phyloP scores from a whole-genome alignment of 2,329 filamentous ascomycete genomes.

The Phialophora verrucosa region DNA sequence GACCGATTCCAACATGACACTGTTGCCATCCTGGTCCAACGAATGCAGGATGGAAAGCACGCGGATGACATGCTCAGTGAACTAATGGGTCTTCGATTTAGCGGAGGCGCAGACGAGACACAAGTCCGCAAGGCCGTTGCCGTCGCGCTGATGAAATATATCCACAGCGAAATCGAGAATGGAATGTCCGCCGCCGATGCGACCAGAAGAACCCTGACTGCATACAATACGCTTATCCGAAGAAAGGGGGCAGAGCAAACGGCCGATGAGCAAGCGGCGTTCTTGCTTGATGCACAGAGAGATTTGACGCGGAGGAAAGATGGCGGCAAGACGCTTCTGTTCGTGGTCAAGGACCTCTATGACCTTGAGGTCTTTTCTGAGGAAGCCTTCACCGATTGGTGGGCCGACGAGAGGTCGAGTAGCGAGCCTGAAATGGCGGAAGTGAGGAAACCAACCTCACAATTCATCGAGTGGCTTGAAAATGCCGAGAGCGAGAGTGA shows the following conservation, averaged over 20 bases:
- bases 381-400: slow-evolving; percentile 88
- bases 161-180: slow-evolving; percentile 69
- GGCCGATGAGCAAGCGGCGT: slow-evolving; percentile 76
- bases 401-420: slow-evolving; percentile 73
- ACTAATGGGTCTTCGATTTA: slow-evolving; percentile 89
- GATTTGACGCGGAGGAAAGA: slow-evolving; percentile 72
- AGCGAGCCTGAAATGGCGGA: slow-evolving; percentile 71
- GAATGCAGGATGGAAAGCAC: slow-evolving; percentile 72
- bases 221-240: slow-evolving; percentile 67
- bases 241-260: slow-evolving; percentile 65
- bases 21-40: slow-evolving; percentile 83
- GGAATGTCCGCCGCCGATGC: slow-evolving; percentile 66
- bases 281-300: slow-evolving; percentile 79
- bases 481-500: slow-evolving; percentile 74
- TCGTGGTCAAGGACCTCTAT: slow-evolving; percentile 82
- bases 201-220: slow-evolving; percentile 66
- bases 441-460: slow-evolving; percentile 74
- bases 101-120: slow-evolving; percentile 85
- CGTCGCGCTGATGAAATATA: slow-evolving; percentile 80
- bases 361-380: slow-evolving; percentile 84
- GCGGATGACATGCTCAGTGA: slow-evolving; percentile 90
- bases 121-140: slow-evolving; percentile 88
- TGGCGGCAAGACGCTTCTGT: slow-evolving; percentile 73
- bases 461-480: slow-evolving; percentile 82
- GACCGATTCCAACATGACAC: slow-evolving; percentile 85